A percentile compares a stretch with the other conserved stretches of the same genome.
Conservation (phyloP, 331 rosid genomes). For the Prunus yedoensis region DNA sequence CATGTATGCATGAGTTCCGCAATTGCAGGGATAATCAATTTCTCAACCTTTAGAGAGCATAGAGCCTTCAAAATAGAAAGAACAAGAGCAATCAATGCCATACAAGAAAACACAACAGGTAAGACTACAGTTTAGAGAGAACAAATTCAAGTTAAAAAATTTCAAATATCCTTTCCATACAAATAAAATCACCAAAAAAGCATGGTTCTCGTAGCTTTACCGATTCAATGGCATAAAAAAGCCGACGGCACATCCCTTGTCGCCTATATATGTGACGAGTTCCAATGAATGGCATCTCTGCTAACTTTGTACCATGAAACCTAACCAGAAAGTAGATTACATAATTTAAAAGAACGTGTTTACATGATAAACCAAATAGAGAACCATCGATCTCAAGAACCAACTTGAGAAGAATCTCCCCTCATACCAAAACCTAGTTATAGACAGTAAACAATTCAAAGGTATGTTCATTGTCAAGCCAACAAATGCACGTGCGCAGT, state of each 20-base stretch:
- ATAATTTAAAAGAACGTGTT: neutral
- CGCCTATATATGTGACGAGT: constrained; percentile 91
- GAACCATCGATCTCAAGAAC: constrained; percentile 10
- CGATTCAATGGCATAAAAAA: constrained; percentile 82
- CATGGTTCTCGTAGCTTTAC: constrained; percentile 43
- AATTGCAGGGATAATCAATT: constrained; percentile 92
- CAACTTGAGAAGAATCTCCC: constrained; percentile 10
- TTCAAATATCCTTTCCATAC: constrained; percentile 2
- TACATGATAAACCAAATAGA: neutral
- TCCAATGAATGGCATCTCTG: constrained; percentile 99
- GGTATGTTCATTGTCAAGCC: neutral
- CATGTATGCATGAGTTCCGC: constrained; percentile 88
- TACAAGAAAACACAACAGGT: constrained; percentile 7
- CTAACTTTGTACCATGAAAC: constrained; percentile 90
- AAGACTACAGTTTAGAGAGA: constrained; percentile 1
- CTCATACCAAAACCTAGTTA: neutral
- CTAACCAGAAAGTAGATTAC: constrained; percentile 39
- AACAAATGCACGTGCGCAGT: neutral
- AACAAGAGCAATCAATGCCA: constrained; percentile 22
- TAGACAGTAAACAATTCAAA: neutral
- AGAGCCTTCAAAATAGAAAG: constrained; percentile 55
- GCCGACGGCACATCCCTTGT: constrained; percentile 99
- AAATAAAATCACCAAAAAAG: constrained; percentile 24
- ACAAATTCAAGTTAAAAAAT: constrained; percentile 9
- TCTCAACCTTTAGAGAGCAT: constrained; percentile 76